Conservation (phyloP, 257 asterid species). For the Vinca minor region DNA sequence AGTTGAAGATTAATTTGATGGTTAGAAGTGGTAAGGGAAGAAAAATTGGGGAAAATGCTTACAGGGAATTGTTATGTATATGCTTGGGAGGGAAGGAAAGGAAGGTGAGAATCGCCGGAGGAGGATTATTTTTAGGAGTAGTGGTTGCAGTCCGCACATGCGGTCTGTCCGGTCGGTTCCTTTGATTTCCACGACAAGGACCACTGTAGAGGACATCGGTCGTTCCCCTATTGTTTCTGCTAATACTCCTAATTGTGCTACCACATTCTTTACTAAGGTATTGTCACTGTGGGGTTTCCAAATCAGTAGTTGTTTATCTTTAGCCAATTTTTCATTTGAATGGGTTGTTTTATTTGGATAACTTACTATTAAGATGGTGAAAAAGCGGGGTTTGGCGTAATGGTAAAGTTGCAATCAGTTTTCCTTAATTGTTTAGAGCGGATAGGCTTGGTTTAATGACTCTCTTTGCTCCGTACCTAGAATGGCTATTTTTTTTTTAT, state of each 20-base stretch:
- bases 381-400: not conserved
- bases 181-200: not conserved
- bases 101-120: not conserved
- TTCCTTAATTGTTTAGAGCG: not conserved
- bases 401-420: not conserved
- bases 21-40: not conserved
- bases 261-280: constrained; percentile 1
- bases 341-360: not conserved
- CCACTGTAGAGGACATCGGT: not conserved
- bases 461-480: no score
- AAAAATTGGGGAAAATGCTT: not conserved
- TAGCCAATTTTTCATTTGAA: not conserved
- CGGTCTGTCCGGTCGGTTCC: not conserved
- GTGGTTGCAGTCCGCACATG: constrained; percentile 1
- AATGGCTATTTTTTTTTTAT: no score
- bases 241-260: not conserved
- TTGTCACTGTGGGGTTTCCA: not conserved
- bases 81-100: constrained; percentile 7
- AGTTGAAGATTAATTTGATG: constrained; percentile 8
- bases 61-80: not conserved
- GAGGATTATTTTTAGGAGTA: not conserved
- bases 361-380: not conserved
- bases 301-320: not conserved
- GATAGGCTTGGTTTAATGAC: not conserved
- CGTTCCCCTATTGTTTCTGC: not conserved